phyloP scores from a whole-genome alignment of 768 basidiomycete species.

The Gloeophyllum trabeum region DNA sequence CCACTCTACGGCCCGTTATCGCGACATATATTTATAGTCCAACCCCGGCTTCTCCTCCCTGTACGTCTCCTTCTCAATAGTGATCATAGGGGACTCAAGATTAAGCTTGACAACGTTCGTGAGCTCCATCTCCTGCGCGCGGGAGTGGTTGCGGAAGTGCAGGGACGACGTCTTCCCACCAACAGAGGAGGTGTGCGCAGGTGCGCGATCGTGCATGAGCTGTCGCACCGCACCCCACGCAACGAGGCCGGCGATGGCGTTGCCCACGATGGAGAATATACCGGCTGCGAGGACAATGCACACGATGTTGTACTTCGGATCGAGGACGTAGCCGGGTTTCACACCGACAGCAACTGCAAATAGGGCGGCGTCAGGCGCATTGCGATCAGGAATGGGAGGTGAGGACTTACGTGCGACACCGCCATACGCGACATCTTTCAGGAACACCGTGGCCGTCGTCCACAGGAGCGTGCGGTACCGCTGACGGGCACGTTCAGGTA shows the following conservation, averaged over 20 bases:
- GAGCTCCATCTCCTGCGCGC: neutral
- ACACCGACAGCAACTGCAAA: neutral
- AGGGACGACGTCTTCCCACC: neutral
- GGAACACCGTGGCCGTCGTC: neutral
- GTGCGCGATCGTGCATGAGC: neutral
- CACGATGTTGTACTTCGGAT: neutral
- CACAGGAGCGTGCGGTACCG: neutral
- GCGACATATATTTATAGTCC: too few relatives aligned
- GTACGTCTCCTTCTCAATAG: too few relatives aligned
- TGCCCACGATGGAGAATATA: neutral
- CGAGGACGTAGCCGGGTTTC: neutral
- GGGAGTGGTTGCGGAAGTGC: neutral
- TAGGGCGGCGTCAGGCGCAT: neutral
- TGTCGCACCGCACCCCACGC: neutral
- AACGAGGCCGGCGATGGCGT: neutral
- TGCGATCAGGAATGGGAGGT: neutral
- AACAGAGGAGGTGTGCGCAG: neutral
- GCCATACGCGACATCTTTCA: neutral
- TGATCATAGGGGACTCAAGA: too few relatives aligned
- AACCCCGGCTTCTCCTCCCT: too few relatives aligned
- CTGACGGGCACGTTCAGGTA: neutral
- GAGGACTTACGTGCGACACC: neutral
- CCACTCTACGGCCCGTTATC: too few relatives aligned
- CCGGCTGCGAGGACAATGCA: neutral
- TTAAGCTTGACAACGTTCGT: neutral